Base-by-base conservation (phyloP, 306 rosid genomes). In the Trifolium repens region DNA sequence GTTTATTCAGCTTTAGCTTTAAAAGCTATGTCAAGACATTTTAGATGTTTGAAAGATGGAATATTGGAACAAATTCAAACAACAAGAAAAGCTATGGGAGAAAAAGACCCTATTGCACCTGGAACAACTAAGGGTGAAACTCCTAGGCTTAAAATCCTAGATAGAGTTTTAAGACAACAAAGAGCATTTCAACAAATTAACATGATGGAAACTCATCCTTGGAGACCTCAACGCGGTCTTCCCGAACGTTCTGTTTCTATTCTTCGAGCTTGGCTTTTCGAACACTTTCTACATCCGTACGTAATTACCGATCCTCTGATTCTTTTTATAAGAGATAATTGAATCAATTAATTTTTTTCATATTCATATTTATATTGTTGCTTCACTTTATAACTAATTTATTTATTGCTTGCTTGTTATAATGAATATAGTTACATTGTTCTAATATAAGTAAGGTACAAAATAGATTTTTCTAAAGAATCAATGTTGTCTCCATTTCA, bases 141-240 rank as follows among this genome's bases (percentile, higher is more conserved):
- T 0, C 99, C 99, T 0, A 80, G 96, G 79, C 99, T 96, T 8
- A 76, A 86, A 76, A 39, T 87, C n/a, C 86, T 96, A 16, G 99
- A 96, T 49, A 96, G 89, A 67, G 42, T 96, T 9, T 73, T 96
- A 0, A 82, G 98, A 19, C 97, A 92, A 75, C 98, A 92, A 63
- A 80, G 91, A 53, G 98, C 97, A 1, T 92, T 90, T 37, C 99
- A 96, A 35, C 99, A 96, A 79, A 90, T 92, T 75, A 87, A 54
- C 82, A 82, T 96, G 88, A 92, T 96, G 96, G 99, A 96, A 69
- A 88, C 77, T 9, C 99, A 96, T 72, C 99, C 99, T 1, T 94
- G 98, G 98, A 80, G 98, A 27, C 98, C 98, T 44, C 98, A 94
- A 70, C 98, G 98, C 14, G 98, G 98, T 79, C 98, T 94, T 34